Percentiles rank a stretch among this genome's conserved stretches.
Conservation (phyloP, 2,329 filamentous ascomycete genomes). For the Xylariaceae sp. region DNA sequence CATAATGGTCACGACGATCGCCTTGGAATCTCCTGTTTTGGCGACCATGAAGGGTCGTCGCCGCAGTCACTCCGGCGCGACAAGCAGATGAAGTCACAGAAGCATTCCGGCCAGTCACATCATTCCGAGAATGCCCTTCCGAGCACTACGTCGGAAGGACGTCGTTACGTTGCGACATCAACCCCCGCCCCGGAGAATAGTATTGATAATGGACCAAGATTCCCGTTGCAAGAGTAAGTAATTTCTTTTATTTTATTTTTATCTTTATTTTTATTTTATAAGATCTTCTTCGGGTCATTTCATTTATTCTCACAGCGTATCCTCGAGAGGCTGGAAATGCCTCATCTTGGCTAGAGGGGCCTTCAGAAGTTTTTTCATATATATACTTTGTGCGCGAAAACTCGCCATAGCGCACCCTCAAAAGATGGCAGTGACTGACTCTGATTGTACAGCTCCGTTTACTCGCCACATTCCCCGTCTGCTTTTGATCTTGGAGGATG, state of each 20-base stretch:
- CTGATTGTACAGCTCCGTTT: conserved; percentile 10
- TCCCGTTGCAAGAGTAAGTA: conserved; percentile 20
- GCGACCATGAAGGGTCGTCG: conserved; percentile 17
- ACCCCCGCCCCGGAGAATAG: conserved; percentile 8
- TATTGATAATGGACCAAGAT: conserved; percentile 13
- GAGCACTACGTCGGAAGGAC: conserved; percentile 17
- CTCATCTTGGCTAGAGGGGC: not conserved
- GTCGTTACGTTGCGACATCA: conserved; percentile 20
- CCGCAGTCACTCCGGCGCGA: conserved; percentile 21
- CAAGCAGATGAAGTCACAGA: conserved; percentile 16
- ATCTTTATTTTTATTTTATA: too few relatives aligned
- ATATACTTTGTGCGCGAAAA: too few relatives aligned
- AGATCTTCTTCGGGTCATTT: not conserved
- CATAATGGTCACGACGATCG: conserved; percentile 17
- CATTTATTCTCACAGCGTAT: not conserved
- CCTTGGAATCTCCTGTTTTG: conserved; percentile 9
- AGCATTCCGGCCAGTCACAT: conserved; percentile 9
- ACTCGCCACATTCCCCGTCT: conserved; percentile 5
- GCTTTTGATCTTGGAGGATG: conserved; percentile 7
- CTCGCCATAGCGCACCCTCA: not conserved
- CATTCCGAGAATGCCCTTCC: conserved; percentile 17
- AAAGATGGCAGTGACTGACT: not conserved
- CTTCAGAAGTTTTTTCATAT: too few relatives aligned
- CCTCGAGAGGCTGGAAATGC: not conserved
- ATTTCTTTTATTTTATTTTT: not conserved